Evolutionary conservation across 345 rosid species (phyloP), one percentile per base, ranked within the genome.

Genomic region (Eucalyptus curtisii): DNA sequence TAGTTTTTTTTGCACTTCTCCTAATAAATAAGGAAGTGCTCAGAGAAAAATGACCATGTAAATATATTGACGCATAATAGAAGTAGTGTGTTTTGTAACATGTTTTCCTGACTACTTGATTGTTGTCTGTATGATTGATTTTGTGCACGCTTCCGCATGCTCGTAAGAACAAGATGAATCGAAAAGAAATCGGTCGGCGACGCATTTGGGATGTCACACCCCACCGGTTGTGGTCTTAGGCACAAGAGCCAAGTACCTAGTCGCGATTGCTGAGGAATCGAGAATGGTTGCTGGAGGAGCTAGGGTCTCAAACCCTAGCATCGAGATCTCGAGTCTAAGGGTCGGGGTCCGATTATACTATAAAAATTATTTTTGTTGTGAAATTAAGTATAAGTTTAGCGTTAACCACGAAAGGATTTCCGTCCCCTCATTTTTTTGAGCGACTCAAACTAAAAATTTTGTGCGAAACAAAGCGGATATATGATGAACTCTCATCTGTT

Each of bases 241-340:
- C 25, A 2, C 14, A 19, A 14, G 81, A 17, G 25, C 44, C 81
- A 16, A 71, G 25, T 17, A 17, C 13, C 44, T 8, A 33, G 44
- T 33, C 0, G 0, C 2, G 1, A 9, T 5, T 10, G 25, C 20
- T 17, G 13, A 71, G 81, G 44, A 68, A 20, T 5, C 44, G 0
- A 71, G 42, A 10, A 16, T 19, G 24, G 37, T 33, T 4, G 17
- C 2, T 8, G 2, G 22, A 20, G 24, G 7, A 71, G 45, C 2
- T 7, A 10, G 14, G 45, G 45, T 71, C 45, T 10, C 1, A 4
- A 7, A 19, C 1, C 79, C 40, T 17, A 8, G 22, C 42, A 4
- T 66, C 22, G 0, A 19, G 24, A 66, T 66, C 42, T 10, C 12
- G 2, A 66, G 22, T 66, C 2, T 37, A 31, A 1, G 42, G 6